Base-by-base conservation (phyloP, 2,329 filamentous ascomycete species). In the Phoma sp. region DNA sequence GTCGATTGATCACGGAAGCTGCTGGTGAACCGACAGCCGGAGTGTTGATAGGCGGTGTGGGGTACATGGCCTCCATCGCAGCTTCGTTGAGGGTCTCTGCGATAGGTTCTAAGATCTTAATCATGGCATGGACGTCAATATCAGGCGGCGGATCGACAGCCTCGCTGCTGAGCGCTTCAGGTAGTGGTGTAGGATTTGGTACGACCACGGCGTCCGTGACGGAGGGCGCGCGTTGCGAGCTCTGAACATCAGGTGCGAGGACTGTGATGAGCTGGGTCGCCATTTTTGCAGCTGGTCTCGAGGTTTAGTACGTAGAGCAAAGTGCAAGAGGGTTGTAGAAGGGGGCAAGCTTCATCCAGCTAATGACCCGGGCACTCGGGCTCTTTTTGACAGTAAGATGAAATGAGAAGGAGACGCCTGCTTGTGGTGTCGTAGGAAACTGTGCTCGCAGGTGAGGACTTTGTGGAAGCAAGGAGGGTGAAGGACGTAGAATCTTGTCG, bases 31-130 rank as follows among this genome's bases (percentile, higher is more conserved):
- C 60, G 7, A 60, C 22, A 6, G 51, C 54, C 5, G 70, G 71
- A 0, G 69, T 71, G 55, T 72, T 71, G 53, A 67, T 61, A 6
- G 70, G 71, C 11, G 68, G 68, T 4, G 63, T 67, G 1, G 71
- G 71, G 24, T 57, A 67, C 52, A 61, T 64, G n/a, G 68, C 64
- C 11, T 65, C 62, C 7, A 69, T 59, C 4, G 69, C 70, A 8
- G 57, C 55, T 33, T 74, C 70, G 44, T 73, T 74, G 32, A 71
- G 61, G 4, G 50, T 45, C 46, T 72, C 69, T 30, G 67, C 60
- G 32, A 72, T 71, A 2, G 67, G 64, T 2, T 49, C 64, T 1
- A 73, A 68, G 9, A 62, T 66, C 13, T 59, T 61, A 48, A 59
- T 62, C 43, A 74, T 64, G 13, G 64, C 68, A 2, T 57, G 57